Evolutionary conservation across 75 land plant species (phyloP), one percentile per base, ranked within the genome.

Genomic region (Azolla pinnata): DNA sequence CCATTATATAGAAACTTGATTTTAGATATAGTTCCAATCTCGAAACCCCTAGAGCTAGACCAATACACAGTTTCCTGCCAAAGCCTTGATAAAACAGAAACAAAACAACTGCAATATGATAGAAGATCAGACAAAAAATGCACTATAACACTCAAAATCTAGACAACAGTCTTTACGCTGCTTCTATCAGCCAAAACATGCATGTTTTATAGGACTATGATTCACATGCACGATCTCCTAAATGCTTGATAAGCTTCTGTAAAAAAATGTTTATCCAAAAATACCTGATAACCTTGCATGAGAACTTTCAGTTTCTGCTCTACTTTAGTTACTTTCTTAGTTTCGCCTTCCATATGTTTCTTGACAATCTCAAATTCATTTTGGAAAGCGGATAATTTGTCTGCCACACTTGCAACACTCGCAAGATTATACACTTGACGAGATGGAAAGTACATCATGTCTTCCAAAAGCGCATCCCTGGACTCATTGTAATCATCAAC

Each of bases 201-300:
- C 53, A 35, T 35, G 40, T 5, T 24, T 7, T 14, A 24, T 10
- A 7, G 4, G 29, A 29, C 3, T 3, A 9, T 25, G 2, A 3
- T 55, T 10, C 30, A 29, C 18, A 29, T 5, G 33, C 18, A 55
- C 14, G 27, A 25, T 25, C 27, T 24, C 21, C n/a, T n/a, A n/a
- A n/a, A n/a, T n/a, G n/a, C n/a, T n/a, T n/a, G n/a, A n/a, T n/a
- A n/a, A n/a, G n/a, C n/a, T n/a, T n/a, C n/a, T n/a, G n/a, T n/a
- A n/a, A n/a, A n/a, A n/a, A n/a, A n/a, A n/a, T n/a, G n/a, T n/a
- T n/a, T n/a, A n/a, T n/a, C n/a, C n/a, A n/a, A 42, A 28, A 1
- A 45, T 54, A 73, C 97, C 81, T 88, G 82, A 57, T 88, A 88
- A 44, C 97, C 97, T n/a, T 78, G 82, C 5, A 90, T 92, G 32